Base-by-base conservation (phyloP, 441 rosid genomes). In the Populus hybrid region DNA sequence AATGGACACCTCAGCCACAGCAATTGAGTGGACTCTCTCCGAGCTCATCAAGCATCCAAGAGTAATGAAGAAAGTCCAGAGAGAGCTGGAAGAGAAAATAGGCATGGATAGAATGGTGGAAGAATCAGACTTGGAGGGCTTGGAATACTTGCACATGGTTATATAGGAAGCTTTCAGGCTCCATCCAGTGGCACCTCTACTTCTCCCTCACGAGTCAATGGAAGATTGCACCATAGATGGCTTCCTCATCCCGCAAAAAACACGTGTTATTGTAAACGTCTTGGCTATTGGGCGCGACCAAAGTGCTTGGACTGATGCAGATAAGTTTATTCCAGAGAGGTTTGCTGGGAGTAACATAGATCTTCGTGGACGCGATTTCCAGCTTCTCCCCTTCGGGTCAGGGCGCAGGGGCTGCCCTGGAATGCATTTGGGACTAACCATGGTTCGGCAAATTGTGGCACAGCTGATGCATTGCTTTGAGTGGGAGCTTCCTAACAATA, bases 351-450 rank as follows among this genome's bases (percentile, higher is more conserved):
- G 75, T 10, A 59, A 66, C 5, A 36, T 89, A 14, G 90, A 91
- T 46, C 40, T 90, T 20, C 85, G 74, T 1, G 94, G 96, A 2
- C 87, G 30, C 2, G 78, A 85, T 77, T 91, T 90, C 34, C 77
- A 85, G 74, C 84, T 89, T 23, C 16, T 89, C 8, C 90, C 0
- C 0, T 90, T 92, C 35, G 93, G 94, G 16, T 77, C 94, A 0
- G 91, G 92, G 5, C 84, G 92, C 20, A 69, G 94, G 74, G 78
- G 91, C 2, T 92, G 96, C 61, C 93, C 94, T 0, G 93, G 92
- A 46, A 73, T 91, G 82, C 90, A 85, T 42, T 72, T 92, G 16
- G 92, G 89, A 32, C 71, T 87, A 69, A 85, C 84, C 0, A 66
- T 83, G 0, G 78, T 89, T 35, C 86, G 75, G 46, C 74, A 83